Base-by-base conservation (phyloP, 192 early-diverging fungal species). In the Gigaspora rosea region DNA sequence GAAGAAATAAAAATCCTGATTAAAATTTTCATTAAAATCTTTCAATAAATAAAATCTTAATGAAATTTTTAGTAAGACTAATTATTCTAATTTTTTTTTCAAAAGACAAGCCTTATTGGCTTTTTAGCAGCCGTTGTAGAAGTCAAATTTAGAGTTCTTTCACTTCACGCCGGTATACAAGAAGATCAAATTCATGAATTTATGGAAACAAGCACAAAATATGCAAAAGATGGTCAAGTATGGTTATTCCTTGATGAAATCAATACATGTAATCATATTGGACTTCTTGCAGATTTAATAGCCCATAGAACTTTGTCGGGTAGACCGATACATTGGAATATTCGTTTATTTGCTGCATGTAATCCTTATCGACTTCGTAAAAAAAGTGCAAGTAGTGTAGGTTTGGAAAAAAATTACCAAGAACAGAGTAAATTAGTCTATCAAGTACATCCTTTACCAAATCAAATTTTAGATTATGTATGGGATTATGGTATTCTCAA, bases 401-500 rank as follows among this genome's bases (percentile, higher is more conserved):
- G 61, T 15, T 7, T 22, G 46, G 49, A 15, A 20, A 36, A 27
- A 69, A 35, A 46, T 27, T 76, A 76, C 3, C 41, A 76, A 27
- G 75, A 76, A 48, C 61, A 65, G 46, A 76, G 75, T 33, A 2
- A 76, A 66, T 46, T 76, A 1, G 75, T 76, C 15, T 76, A 76
- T 46, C 75, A 76, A 51, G 75, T 76, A 47, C 22, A 76, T 35
- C 75, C 75, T n/a, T 36, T 76, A 18, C 75, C 75, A 0, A 41
- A 65, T 27, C 59, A 76, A 63, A 47, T 76, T 51, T 65, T 76
- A 27, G 75, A 76, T 54, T 76, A 65, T 52, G 64, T 76, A 10
- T 76, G 75, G 75, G 75, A 76, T 41, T 76, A 65, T 41, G 75
- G 75, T 33, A 54, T 76, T 32, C 75, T 76, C 11, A 47, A 76